phyloP scores from a whole-genome alignment of 495 filamentous ascomycete species.

The Stereocaulon alpinum region DNA sequence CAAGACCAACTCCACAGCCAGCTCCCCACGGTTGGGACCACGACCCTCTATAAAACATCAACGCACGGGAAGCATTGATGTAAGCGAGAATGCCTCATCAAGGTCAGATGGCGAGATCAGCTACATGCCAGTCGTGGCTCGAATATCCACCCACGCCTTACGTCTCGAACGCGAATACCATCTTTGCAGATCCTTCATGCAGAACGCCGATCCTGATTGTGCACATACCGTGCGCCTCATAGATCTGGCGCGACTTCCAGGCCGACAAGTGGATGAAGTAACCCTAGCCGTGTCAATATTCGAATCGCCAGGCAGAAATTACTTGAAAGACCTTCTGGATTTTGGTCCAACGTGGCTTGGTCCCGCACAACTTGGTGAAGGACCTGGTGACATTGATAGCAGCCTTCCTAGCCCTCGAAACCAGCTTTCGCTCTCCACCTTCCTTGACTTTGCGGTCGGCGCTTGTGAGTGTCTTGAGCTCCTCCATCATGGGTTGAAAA shows the following conservation, averaged over 20 bases:
- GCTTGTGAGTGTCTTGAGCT: constrained; percentile 77
- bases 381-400: constrained; percentile 26
- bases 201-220: constrained; percentile 60
- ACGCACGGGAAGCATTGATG: constrained; percentile 40
- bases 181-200: constrained; percentile 58
- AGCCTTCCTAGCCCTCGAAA: constrained; percentile 36
- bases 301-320: constrained; percentile 65
- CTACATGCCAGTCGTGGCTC: constrained; percentile 53
- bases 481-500: constrained; percentile 69
- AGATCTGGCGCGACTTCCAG: constrained; percentile 56
- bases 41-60: constrained; percentile 30
- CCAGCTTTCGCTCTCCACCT: constrained; percentile 57
- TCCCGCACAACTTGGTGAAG: constrained; percentile 39
- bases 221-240: constrained; percentile 66
- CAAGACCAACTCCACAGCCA: constrained; percentile 31
- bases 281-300: constrained; percentile 65
- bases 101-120: constrained; percentile 34
- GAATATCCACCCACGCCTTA: constrained; percentile 67
- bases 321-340: constrained; percentile 56
- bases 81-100: constrained; percentile 37
- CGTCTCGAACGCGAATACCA: constrained; percentile 78
- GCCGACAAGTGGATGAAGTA: constrained; percentile 51
- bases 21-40: constrained; percentile 37
- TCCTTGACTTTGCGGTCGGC: constrained; percentile 82
- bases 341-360: constrained; percentile 67